Base-by-base conservation (phyloP, 2,329 filamentous ascomycete genomes). In the Pseudocercospora macadamiae region DNA sequence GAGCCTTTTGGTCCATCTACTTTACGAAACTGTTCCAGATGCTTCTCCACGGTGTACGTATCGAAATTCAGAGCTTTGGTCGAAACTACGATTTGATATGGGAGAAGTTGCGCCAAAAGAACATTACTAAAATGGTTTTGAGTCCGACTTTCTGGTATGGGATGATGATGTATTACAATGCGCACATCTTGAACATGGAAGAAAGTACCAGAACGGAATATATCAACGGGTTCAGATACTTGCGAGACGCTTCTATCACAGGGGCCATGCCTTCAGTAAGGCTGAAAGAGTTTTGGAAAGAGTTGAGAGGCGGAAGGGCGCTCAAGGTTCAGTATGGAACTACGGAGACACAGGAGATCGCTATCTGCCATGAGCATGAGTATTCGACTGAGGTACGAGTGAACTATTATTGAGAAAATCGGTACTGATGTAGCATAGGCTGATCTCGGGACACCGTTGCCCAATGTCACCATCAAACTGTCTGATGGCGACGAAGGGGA, bases 101-200 rank as follows among this genome's bases (percentile, higher is more conserved):
- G 48, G 48, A 51, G 48, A 32, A 51, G n/a, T 18, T 51, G 28
- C 48, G 48, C 7, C 48, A 34, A 19, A 51, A 32, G 12, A 51
- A 16, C n/a, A 19, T 23, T 28, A 51, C 48, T 8, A 51, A 51
- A 28, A 51, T 51, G 12, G 30, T 51, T 2, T 32, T 51, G 26
- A 51, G 48, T 12, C 48, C 48, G 19, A 51, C 48, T 2, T 51
- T 51, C 30, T 51, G 48, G 48, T 51, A 51, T 36, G 48, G 48
- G 8, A 51, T 51, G 48, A 51, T 51, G 48, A 36, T 19, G 12
- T 16, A 51, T 23, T 51, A 51, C 18, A 51, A 32, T 19, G 21
- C 48, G 8, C 12, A 51, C n/a, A 51, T 51, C 10, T 8, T n/a
- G 4, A 30, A 9, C 3, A 8, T 36, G 48, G 48, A 51, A 9